Percentiles rank a stretch among this genome's conserved stretches.
Evolutionary conservation across 2,329 filamentous ascomycete genomes (phyloP).

Genomic region (Aureobasidium sp.): DNA sequence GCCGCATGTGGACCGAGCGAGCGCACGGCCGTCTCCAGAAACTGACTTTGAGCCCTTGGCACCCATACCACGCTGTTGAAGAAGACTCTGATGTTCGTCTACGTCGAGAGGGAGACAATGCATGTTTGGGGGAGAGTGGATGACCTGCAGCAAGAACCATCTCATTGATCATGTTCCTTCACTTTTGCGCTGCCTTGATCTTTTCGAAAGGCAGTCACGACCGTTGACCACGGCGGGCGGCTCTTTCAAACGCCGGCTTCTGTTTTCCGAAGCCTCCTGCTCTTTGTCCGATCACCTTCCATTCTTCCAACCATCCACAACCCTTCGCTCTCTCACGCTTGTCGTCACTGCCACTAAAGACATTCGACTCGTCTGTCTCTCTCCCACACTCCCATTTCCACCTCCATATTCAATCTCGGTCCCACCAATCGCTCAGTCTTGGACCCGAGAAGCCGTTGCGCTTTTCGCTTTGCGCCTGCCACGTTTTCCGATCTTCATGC

Average conservation of each 20-base stretch:
- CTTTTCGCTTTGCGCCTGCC: neutral
- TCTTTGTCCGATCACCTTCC: neutral
- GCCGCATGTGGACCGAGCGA: constrained; percentile 4
- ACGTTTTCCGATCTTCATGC: neutral
- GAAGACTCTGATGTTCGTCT: neutral
- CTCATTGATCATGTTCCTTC: too few species aligned
- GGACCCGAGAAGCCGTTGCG: neutral
- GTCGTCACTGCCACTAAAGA: neutral
- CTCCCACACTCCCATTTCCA: neutral
- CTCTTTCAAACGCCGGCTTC: neutral
- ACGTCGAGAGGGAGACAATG: neutral
- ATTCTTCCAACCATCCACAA: neutral
- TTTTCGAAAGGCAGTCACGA: neutral
- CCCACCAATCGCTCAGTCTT: neutral
- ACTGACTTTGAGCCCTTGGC: neutral
- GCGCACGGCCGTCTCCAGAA: neutral
- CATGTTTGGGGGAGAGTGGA: too few species aligned
- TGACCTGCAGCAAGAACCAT: neutral
- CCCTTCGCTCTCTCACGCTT: neutral
- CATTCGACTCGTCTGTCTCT: neutral
- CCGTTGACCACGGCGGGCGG: neutral
- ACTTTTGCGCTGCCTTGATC: neutral
- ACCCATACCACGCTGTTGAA: neutral
- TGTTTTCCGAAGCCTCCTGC: neutral
- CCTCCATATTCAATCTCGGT: neutral